A percentile compares a stretch with the other conserved stretches of the same genome.
Evolutionary conservation across 805 yeast genomes (phyloP).

Genomic region (Yamadazyma laniorum): DNA sequence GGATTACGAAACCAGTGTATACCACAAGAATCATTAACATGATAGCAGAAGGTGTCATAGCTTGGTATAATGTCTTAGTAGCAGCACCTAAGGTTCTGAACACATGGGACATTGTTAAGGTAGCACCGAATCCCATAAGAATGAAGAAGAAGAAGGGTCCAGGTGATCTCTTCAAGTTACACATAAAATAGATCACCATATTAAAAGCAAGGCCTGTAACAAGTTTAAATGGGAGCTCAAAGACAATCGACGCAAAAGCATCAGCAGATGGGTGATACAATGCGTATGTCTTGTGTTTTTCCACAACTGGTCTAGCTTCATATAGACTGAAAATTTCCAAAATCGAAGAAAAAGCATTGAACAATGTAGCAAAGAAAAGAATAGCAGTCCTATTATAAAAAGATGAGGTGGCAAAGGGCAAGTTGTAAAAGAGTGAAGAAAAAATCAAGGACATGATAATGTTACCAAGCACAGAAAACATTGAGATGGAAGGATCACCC

Average conservation of each 20-base stretch:
- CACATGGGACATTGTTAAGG: constrained; percentile 42
- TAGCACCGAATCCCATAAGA: constrained; percentile 30
- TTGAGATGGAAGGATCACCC: constrained; percentile 57
- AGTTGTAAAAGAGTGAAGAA: constrained; percentile 59
- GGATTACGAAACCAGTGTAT: constrained; percentile 50
- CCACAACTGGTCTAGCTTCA: constrained; percentile 62
- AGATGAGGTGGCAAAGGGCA: constrained; percentile 49
- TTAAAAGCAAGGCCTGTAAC: constrained; percentile 30
- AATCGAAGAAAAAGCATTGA: constrained; percentile 58
- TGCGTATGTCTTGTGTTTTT: constrained; percentile 70
- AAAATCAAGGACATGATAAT: constrained; percentile 55
- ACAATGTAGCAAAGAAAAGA: constrained; percentile 58
- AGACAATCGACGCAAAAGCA: constrained; percentile 58
- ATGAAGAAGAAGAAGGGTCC: constrained; percentile 40
- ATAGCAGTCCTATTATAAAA: constrained; percentile 64
- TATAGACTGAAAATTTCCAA: constrained; percentile 60
- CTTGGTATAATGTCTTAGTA: constrained; percentile 42
- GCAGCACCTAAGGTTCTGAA: constrained; percentile 45
- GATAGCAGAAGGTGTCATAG: constrained; percentile 47
- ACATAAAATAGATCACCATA: constrained; percentile 47
- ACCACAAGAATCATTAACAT: constrained; percentile 53
- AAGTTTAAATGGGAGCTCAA: constrained; percentile 63
- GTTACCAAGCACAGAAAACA: constrained; percentile 52
- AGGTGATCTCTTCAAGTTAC: constrained; percentile 38
- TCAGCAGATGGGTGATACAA: constrained; percentile 76